Percentiles rank a stretch among this genome's conserved stretches.
phyloP scores from a whole-genome alignment of 306 rosid species.

The Mucuna pruriens region DNA sequence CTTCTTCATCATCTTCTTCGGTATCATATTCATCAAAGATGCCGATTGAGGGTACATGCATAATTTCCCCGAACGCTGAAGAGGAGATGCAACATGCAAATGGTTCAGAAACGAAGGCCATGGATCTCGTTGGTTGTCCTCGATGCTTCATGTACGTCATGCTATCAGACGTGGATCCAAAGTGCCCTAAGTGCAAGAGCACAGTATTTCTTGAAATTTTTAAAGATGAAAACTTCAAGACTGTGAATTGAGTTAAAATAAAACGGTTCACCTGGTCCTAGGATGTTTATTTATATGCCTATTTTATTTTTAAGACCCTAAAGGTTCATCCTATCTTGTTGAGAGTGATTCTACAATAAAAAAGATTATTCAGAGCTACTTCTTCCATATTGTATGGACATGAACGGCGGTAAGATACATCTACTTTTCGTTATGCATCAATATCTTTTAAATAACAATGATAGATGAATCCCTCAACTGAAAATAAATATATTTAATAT shows the following conservation, averaged over 20 bases:
- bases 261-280: neutral
- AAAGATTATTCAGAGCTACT: too few species aligned
- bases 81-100: neutral
- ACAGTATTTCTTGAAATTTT: constrained; percentile 58
- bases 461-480: too few species aligned
- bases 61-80: neutral
- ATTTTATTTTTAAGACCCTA: neutral
- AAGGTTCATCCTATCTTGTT: neutral
- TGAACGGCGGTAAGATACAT: too few species aligned
- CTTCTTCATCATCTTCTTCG: neutral
- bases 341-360: too few species aligned
- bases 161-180: constrained; percentile 51
- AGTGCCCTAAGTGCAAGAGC: constrained; percentile 66
- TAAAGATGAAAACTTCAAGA: neutral
- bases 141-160: constrained; percentile 45
- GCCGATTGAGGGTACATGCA: neutral
- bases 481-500: too few species aligned
- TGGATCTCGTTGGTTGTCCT: constrained; percentile 64
- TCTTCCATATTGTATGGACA: too few species aligned
- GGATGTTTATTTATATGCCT: neutral
- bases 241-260: neutral
- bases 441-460: too few species aligned
- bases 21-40: constrained; percentile 10
- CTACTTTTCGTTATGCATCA: too few species aligned
- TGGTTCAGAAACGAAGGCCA: constrained; percentile 31